Conservation (phyloP, 2,329 filamentous ascomycete species). For the Colletotrichum lentis region DNA sequence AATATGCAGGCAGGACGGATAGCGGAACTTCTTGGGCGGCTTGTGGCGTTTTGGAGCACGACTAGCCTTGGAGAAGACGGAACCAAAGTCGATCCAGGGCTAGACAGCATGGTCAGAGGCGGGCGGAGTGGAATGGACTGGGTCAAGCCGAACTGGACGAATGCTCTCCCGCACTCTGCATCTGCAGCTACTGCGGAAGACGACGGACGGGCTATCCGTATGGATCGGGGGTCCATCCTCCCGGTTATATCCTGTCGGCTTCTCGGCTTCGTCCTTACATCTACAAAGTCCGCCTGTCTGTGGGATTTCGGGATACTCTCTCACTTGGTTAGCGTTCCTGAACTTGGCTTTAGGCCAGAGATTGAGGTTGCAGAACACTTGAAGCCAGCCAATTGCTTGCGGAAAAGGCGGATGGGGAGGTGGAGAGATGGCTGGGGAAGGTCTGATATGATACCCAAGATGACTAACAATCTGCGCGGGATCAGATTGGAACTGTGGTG, state of each 20-base stretch:
- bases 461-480: neutral
- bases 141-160: neutral
- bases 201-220: slow-evolving; percentile 9
- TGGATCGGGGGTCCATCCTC: neutral
- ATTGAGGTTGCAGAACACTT: neutral
- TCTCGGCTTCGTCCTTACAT: neutral
- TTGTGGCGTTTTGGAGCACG: slow-evolving; percentile 6
- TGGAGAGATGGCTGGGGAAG: too few relatives aligned
- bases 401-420: neutral
- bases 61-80: neutral
- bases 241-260: neutral
- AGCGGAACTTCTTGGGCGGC: neutral
- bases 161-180: slow-evolving; percentile 16
- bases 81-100: neutral
- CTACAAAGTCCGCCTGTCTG: neutral
- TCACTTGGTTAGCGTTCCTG: neutral
- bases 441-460: neutral
- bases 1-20: neutral
- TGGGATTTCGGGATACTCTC: neutral
- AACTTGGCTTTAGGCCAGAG: neutral
- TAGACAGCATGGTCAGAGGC: slow-evolving; percentile 1
- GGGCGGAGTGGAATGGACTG: neutral
- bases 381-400: neutral
- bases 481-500: neutral
- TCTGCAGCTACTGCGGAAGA: neutral